phyloP scores from a whole-genome alignment of 2,329 filamentous ascomycete species.

The Pseudogymnoascus pannorum region DNA sequence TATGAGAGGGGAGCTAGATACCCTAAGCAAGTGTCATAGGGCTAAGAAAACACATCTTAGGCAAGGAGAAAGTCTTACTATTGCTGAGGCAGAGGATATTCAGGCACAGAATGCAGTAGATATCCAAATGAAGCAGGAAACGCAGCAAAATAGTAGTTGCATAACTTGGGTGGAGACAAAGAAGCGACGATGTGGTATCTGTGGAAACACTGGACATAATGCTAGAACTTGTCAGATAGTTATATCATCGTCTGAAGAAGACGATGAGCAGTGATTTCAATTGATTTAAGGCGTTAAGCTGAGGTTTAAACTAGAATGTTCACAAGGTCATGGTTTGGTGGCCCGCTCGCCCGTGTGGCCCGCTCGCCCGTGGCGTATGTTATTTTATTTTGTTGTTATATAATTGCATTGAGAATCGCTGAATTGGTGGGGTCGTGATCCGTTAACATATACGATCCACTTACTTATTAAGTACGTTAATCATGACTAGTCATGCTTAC shows the following conservation, averaged over 20 bases:
- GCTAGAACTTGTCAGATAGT: neutral
- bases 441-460: no score
- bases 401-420: no score
- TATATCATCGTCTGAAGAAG: neutral
- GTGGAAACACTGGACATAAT: neutral
- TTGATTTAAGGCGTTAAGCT: neutral
- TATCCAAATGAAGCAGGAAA: neutral
- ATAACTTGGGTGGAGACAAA: neutral
- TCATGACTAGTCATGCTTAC: no score
- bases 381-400: no score
- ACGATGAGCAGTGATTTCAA: neutral
- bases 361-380: no score
- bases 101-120: neutral
- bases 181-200: neutral
- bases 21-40: no score
- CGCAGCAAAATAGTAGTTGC: neutral
- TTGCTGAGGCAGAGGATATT: neutral
- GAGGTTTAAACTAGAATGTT: neutral
- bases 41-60: no score
- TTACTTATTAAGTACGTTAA: no score
- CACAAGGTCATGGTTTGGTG: no score
- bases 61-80: neutral
- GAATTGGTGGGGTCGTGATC: no score
- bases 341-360: no score
- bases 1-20: no score